phyloP scores from a whole-genome alignment of 495 filamentous ascomycete species.

The Platismatia glauca region DNA sequence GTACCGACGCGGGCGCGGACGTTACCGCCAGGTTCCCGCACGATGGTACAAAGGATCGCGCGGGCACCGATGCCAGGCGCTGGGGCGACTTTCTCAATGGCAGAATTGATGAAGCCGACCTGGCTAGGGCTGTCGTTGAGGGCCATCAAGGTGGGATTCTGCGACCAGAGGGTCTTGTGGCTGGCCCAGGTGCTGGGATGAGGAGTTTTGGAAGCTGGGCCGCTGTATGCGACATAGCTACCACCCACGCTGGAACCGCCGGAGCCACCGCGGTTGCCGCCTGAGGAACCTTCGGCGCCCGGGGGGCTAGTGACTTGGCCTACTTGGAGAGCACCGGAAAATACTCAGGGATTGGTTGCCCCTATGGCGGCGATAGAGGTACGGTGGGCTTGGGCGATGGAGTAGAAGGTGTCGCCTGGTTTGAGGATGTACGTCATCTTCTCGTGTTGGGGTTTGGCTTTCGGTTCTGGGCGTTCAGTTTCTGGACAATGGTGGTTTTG shows the following conservation, averaged over 20 bases:
- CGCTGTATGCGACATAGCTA: conserved; percentile 10
- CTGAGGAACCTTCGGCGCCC: not conserved
- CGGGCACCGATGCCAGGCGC: conserved; percentile 28
- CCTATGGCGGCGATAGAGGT: conserved; percentile 9
- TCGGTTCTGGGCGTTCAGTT: not conserved
- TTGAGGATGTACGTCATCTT: conserved; percentile 11
- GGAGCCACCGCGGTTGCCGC: not conserved
- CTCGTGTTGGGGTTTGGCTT: not conserved
- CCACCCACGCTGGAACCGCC: conserved; percentile 9
- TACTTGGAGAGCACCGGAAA: conserved; percentile 13
- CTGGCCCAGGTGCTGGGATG: conserved; percentile 11
- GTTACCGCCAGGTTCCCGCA: conserved; percentile 39
- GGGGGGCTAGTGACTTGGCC: conserved; percentile 19
- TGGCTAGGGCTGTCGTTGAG: conserved; percentile 22
- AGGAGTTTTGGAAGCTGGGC: conserved; percentile 12
- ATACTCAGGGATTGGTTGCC: conserved; percentile 15
- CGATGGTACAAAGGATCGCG: conserved; percentile 34
- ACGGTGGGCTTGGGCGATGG: conserved; percentile 15
- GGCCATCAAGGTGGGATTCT: conserved; percentile 18
- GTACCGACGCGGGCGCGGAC: conserved; percentile 33
- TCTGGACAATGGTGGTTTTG: not conserved
- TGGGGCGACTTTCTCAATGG: conserved; percentile 26
- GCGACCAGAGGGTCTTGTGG: conserved; percentile 13
- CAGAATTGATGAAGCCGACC: conserved; percentile 22
- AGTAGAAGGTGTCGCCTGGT: conserved; percentile 13